A percentile compares a stretch with the other conserved stretches of the same genome.
Evolutionary conservation across 1,139 yeast species (phyloP).

Genomic region (Suhomyces ambrosiae): DNA sequence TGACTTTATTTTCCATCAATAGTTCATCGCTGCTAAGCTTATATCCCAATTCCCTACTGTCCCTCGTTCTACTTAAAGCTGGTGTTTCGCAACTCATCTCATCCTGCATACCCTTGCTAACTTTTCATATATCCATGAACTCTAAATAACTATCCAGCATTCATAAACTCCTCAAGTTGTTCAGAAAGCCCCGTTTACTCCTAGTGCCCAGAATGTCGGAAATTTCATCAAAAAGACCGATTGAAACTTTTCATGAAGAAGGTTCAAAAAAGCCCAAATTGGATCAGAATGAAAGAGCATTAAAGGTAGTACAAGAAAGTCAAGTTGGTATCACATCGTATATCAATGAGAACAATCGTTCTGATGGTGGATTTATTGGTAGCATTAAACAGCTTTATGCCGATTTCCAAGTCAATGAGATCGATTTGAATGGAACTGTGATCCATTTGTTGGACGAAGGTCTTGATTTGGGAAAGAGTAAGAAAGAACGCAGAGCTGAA

Average conservation of each 20-base stretch:
- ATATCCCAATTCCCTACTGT: not conserved
- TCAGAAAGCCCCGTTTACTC: not conserved
- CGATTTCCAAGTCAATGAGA: slow-evolving; percentile 94
- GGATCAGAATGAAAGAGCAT: slow-evolving; percentile 14
- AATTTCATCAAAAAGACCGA: slow-evolving; percentile 12
- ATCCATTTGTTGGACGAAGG: slow-evolving; percentile 79
- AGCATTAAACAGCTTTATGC: slow-evolving; percentile 84
- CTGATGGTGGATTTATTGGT: slow-evolving; percentile 70
- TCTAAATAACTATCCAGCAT: slow-evolving; percentile 8
- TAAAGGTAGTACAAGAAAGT: slow-evolving; percentile 47
- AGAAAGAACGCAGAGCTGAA: slow-evolving; percentile 53
- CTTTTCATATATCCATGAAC: slow-evolving; percentile 5
- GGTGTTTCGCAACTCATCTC: no score
- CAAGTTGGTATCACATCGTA: slow-evolving; percentile 87
- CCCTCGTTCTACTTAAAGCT: no score
- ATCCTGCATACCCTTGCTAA: slow-evolving; percentile 8
- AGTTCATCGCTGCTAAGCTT: not conserved
- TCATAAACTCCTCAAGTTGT: not conserved
- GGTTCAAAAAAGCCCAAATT: slow-evolving; percentile 16
- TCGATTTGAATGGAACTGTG: slow-evolving; percentile 66
- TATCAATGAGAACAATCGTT: slow-evolving; percentile 45
- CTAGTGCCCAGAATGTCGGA: slow-evolving; percentile 3
- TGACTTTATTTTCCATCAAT: not conserved
- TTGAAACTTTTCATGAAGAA: slow-evolving; percentile 9
- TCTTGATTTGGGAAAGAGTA: slow-evolving; percentile 51